Evolutionary conservation across 2,329 filamentous ascomycete species (phyloP), one percentile per base, ranked within the genome.

Genomic region (Colletotrichum filicis): DNA sequence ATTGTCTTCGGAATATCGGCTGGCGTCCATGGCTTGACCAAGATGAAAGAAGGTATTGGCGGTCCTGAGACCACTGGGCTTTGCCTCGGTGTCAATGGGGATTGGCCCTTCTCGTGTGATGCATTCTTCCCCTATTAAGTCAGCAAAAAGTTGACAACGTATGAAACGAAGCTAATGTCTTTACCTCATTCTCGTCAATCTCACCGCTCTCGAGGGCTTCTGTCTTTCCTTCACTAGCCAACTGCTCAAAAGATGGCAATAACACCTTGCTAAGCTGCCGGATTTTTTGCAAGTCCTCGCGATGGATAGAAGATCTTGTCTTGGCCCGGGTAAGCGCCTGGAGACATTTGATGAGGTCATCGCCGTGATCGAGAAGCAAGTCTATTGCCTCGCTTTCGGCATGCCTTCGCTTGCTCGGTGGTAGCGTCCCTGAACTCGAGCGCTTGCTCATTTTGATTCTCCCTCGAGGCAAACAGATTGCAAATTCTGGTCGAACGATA

Each of bases 1-100:
- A 89, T 79, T 1, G 81, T 74, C 19, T 78, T 75, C 4, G 86
- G 81, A 52, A 92, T 87, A 46, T 88, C 86, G 68, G 85, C 81
- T 37, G 80, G 83, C n/a, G 80, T 86, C 88, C 87, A 92, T 69
- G 84, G 85, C 66, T 83, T 86, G 56, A 86, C 67, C 16, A 68
- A 32, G 11, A 65, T 52, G 35, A 74, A 71, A n/a, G 74, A 72
- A 16, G 60, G 69, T 32, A 71, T 70, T n/a, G 73, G 65, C 6
- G 62, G 60, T 6, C 35, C 66, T 14, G 49, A 32, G 11, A 46
- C 22, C 16, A n/a, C 24, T 24, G 35, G 19, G 22, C 16, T 14
- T 24, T 12, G 37, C 6, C 19, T 28, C 3, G 59, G 24, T 37
- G 59, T 49, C 7, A 37, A 22, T 24, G 12, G 24, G 28, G 24